A percentile compares a stretch with the other conserved stretches of the same genome.
Evolutionary conservation across 768 basidiomycete species (phyloP).

Genomic region (Leccinellum albellum): DNA sequence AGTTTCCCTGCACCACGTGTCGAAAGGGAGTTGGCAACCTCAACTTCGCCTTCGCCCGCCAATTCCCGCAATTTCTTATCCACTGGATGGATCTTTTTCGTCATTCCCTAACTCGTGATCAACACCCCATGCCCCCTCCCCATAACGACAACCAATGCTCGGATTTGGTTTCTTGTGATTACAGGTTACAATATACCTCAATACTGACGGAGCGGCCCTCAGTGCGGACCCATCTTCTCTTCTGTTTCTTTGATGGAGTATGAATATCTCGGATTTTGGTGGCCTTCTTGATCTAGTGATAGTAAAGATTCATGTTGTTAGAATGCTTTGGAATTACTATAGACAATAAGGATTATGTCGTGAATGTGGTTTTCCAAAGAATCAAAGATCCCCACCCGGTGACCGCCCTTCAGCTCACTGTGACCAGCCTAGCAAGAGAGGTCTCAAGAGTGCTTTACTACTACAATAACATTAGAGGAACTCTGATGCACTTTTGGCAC

Average conservation of each 20-base stretch:
- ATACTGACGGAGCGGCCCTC: background rate
- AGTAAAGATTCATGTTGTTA: background rate
- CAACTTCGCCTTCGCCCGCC: slow-evolving; percentile 51
- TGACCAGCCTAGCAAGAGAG: background rate
- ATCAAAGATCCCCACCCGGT: no score
- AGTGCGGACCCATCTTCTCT: background rate
- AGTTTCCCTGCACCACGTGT: slow-evolving; percentile 79
- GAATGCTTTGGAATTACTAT: background rate
- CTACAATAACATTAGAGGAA: background rate
- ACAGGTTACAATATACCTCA: background rate
- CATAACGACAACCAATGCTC: background rate
- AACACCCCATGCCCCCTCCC: background rate
- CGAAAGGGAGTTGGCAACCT: slow-evolving; percentile 80
- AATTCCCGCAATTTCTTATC: background rate
- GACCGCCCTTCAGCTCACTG: no score
- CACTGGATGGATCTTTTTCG: slow-evolving; percentile 1
- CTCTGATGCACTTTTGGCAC: background rate
- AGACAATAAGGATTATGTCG: background rate
- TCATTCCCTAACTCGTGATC: background rate
- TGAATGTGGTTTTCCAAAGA: background rate
- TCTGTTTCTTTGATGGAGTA: background rate
- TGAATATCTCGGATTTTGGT: background rate
- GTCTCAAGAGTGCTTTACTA: background rate
- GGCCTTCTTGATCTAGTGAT: background rate
- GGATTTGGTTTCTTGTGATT: background rate